Base-by-base conservation (phyloP, 306 rosid species). In the Inga leiocalycina region DNA sequence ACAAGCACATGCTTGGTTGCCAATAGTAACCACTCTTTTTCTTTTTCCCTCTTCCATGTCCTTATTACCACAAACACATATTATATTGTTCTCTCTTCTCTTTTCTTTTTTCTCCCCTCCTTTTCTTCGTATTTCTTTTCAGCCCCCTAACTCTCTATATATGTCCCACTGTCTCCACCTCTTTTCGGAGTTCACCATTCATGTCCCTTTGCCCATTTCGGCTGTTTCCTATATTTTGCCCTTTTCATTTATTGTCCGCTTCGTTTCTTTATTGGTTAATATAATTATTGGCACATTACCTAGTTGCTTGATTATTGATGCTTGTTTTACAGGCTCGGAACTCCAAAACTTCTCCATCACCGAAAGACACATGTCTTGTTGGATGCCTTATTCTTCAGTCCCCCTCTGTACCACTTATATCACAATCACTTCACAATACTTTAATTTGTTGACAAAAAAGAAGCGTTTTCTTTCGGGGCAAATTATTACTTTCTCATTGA, bases 1-100 rank as follows among this genome's bases (percentile, higher is more conserved):
- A 64, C 13, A 16, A 64, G 4, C 85, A 81, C 80, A 66, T 84
- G 75, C 54, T 45, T 67, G 56, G 68, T 45, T 69, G n/a, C 37
- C 30, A 49, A 79, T 35, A 34, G 70, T 5, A 30, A 27, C 68
- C 12, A 1, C 6, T 11, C 75, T 35, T 56, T 56, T 14, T 30
- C 54, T 48, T 19, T 16, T 71, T 44, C 54, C 56, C 44, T 0
- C 49, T 13, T 8, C 57, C 1, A 48, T 59, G 74, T 76, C 70
- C 77, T 79, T 51, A 30, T 76, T 71, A 61, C 76, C 35, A 49
- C 54, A 76, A 69, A 80, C 79, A 13, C n/a, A 51, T 51, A 51
- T 51, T 14, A 13, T 14, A 13, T 57, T 54, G 8, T 20, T 8
- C 24, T 57, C 10, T 57, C 64, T 54, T 54, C 12, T 57, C 2